Conservation (phyloP, 768 basidiomycete genomes). For the Auriculariales sp. region DNA sequence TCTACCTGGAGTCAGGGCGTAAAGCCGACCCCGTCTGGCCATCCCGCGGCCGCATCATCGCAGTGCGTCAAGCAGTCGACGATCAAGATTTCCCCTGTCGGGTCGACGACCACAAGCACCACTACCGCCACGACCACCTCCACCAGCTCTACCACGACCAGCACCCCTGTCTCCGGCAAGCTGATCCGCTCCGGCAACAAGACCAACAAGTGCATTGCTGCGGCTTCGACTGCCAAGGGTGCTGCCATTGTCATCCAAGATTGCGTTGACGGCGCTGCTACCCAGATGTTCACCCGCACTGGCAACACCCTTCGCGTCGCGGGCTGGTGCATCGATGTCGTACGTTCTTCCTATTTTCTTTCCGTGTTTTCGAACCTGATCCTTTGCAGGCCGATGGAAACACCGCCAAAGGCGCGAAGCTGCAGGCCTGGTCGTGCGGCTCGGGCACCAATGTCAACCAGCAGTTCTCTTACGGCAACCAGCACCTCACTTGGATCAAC, state of each 20-base stretch:
- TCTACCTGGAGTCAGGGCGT: constrained; percentile 26
- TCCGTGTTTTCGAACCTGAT: background rate
- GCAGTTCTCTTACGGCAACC: background rate
- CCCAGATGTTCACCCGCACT: constrained; percentile 35
- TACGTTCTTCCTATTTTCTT: background rate
- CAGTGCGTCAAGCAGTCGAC: constrained; percentile 38
- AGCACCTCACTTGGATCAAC: background rate
- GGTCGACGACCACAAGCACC: constrained; percentile 8
- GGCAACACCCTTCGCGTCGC: constrained; percentile 28
- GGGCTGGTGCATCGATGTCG: constrained; percentile 33
- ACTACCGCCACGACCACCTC: constrained; percentile 3
- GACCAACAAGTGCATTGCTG: constrained; percentile 31
- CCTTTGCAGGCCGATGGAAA: background rate
- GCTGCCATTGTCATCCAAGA: constrained; percentile 31
- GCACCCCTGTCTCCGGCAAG: background rate
- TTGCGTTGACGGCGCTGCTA: constrained; percentile 28
- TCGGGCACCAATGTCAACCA: background rate
- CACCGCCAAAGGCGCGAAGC: constrained; percentile 25
- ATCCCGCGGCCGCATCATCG: constrained; percentile 39
- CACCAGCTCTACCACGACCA: background rate
- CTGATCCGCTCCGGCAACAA: background rate
- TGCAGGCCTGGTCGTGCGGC: constrained; percentile 29
- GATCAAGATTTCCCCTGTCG: constrained; percentile 29
- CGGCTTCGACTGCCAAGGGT: constrained; percentile 32
- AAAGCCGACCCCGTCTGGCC: constrained; percentile 23